phyloP scores from a whole-genome alignment of 352 stramenopile species.

The Pythium myriotylum region DNA sequence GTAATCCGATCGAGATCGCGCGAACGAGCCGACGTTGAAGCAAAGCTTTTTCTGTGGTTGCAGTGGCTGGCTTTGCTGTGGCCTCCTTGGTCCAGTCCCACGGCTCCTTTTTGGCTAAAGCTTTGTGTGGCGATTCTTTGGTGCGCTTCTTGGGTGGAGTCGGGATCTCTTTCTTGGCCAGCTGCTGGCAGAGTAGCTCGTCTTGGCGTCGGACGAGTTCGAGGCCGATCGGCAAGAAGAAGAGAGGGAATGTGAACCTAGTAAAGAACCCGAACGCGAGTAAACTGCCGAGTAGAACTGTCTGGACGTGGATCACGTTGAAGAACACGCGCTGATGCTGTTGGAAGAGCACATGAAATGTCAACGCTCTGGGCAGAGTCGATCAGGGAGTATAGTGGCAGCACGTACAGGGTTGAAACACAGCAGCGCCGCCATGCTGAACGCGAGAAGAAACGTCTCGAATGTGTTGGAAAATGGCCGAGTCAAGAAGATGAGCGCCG shows the following conservation, averaged over 20 bases:
- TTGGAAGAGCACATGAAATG: background rate
- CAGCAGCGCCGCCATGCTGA: conserved; percentile 56
- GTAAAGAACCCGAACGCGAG: conserved; percentile 76
- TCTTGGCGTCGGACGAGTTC: conserved; percentile 68
- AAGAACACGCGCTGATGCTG: conserved; percentile 46
- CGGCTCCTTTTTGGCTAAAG: background rate
- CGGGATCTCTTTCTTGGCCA: background rate
- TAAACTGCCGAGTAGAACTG: conserved; percentile 60
- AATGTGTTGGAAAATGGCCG: conserved; percentile 84
- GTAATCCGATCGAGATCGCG: conserved; percentile 32
- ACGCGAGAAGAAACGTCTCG: conserved; percentile 65
- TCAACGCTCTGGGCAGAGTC: too few species aligned
- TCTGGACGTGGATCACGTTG: conserved; percentile 48
- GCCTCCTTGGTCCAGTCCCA: conserved; percentile 7
- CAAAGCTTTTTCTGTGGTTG: background rate
- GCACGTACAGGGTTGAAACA: conserved; percentile 49
- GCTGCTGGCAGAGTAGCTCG: conserved; percentile 25
- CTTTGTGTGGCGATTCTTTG: background rate
- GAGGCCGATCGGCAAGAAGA: conserved; percentile 76
- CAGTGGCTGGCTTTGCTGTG: background rate
- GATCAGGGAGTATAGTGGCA: too few species aligned
- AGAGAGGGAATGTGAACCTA: conserved; percentile 82
- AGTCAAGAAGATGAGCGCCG: conserved; percentile 62
- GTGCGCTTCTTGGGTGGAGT: background rate
- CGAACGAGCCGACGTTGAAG: conserved; percentile 26